Conservation (phyloP, 495 filamentous ascomycete species). For the Lepraria neglecta region DNA sequence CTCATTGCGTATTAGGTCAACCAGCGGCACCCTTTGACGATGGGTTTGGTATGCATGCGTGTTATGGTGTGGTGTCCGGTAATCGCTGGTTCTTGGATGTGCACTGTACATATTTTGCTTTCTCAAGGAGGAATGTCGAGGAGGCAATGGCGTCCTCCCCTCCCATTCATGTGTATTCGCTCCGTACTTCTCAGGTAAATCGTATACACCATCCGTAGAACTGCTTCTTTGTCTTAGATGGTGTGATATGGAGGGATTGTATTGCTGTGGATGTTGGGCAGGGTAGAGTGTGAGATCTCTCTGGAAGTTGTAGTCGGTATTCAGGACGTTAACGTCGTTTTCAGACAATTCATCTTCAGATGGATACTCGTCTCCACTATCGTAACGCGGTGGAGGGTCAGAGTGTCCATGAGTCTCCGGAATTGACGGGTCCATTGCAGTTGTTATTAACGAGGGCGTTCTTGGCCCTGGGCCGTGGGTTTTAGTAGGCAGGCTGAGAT, state of each 20-base stretch:
- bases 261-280: constrained; percentile 3
- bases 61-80: constrained; percentile 16
- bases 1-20: constrained; percentile 43
- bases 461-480: background rate
- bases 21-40: constrained; percentile 34
- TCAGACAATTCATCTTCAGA: constrained; percentile 24
- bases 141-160: background rate
- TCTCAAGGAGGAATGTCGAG: constrained; percentile 5
- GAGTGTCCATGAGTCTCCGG: background rate
- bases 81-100: constrained; percentile 5
- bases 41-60: constrained; percentile 23
- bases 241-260: constrained; percentile 1
- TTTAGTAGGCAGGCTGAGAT: background rate
- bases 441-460: background rate
- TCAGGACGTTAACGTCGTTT: constrained; percentile 19
- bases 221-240: constrained; percentile 1
- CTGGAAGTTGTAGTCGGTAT: constrained; percentile 21
- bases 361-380: constrained; percentile 17
- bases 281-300: constrained; percentile 20
- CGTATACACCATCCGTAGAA: constrained; percentile 14
- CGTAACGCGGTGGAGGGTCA: constrained; percentile 1
- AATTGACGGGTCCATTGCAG: constrained; percentile 12
- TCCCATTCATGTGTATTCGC: constrained; percentile 9
- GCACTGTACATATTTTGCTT: constrained; percentile 9
- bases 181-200: constrained; percentile 14